Evolutionary conservation across 1,284 basidiomycete species (phyloP).

Genomic region (Agroathelia rolfsii): DNA sequence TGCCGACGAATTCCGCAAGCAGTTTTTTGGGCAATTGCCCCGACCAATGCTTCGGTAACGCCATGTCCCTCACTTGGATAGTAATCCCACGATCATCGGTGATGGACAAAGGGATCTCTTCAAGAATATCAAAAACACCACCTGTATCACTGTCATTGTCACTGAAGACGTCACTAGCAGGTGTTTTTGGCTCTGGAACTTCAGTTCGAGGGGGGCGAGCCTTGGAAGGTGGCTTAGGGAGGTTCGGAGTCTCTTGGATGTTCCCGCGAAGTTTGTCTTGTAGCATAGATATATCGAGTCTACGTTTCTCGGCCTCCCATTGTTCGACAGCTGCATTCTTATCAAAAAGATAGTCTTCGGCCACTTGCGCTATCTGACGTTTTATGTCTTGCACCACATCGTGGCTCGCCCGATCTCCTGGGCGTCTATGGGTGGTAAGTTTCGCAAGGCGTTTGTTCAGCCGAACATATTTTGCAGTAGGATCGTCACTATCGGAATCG

Average conservation of each 20-base stretch:
- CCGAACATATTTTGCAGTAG: conserved; percentile 52
- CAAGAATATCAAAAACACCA: conserved; percentile 74
- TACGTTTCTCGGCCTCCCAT: conserved; percentile 48
- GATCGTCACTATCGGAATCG: conserved; percentile 39
- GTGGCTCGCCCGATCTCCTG: conserved; percentile 27
- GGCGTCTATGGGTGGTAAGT: conserved; percentile 23
- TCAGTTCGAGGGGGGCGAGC: conserved; percentile 11
- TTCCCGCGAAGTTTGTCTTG: conserved; percentile 43
- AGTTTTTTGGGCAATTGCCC: conserved; percentile 65
- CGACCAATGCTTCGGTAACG: conserved; percentile 73
- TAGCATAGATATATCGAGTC: conserved; percentile 39
- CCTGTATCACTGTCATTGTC: conserved; percentile 38
- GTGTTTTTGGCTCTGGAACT: conserved; percentile 5
- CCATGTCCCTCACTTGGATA: conserved; percentile 65
- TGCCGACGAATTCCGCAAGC: conserved; percentile 56
- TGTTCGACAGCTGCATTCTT: conserved; percentile 55
- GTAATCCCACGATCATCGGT: conserved; percentile 43
- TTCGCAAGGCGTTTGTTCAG: conserved; percentile 47
- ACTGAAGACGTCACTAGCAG: conserved; percentile 37
- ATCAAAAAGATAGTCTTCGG: conserved; percentile 70
- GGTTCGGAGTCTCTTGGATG: conserved; percentile 6
- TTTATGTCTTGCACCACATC: conserved; percentile 37
- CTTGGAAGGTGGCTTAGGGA: conserved; percentile 16
- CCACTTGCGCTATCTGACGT: conserved; percentile 42
- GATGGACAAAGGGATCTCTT: conserved; percentile 50